Evolutionary conservation across 768 basidiomycete species (phyloP).

Genomic region (Butyriboletus loyo): DNA sequence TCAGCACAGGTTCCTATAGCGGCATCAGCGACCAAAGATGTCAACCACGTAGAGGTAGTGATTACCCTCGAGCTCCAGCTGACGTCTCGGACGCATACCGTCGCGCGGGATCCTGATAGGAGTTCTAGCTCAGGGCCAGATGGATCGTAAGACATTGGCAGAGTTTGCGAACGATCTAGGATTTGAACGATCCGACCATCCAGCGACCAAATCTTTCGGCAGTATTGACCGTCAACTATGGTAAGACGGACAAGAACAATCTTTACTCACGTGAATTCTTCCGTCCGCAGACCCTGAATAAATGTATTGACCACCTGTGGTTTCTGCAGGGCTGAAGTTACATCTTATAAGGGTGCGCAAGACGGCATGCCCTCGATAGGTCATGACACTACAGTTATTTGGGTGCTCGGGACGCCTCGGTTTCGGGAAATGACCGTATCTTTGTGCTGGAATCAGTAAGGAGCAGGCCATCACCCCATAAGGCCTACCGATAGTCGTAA

Average conservation of each 20-base stretch:
- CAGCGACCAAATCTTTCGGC: constrained; percentile 82
- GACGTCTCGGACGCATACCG: constrained; percentile 83
- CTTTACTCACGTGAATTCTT: constrained; percentile 64
- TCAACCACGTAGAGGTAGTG: neutral
- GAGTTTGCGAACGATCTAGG: constrained; percentile 72
- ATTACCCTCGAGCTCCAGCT: constrained; percentile 86
- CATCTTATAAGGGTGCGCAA: constrained; percentile 91
- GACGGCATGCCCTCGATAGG: constrained; percentile 89
- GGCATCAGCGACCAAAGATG: constrained; percentile 1
- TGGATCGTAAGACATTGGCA: constrained; percentile 71
- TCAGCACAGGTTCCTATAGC: constrained; percentile 75
- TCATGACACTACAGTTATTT: constrained; percentile 91
- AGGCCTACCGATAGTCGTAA: constrained; percentile 81
- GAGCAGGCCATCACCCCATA: neutral
- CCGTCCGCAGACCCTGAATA: constrained; percentile 93
- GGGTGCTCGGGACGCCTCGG: constrained; percentile 69
- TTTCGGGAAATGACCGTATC: constrained; percentile 64
- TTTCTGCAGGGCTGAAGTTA: constrained; percentile 91
- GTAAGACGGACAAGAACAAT: neutral
- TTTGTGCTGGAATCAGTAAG: constrained; percentile 26
- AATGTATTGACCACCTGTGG: constrained; percentile 89
- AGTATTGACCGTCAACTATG: neutral
- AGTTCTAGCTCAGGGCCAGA: constrained; percentile 53
- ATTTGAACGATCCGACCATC: constrained; percentile 85
- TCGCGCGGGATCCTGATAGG: constrained; percentile 25